Percentiles rank a stretch among this genome's conserved stretches.
Evolutionary conservation across 164 flowering plant species (phyloP).

Genomic region (Stephania cephalantha): DNA sequence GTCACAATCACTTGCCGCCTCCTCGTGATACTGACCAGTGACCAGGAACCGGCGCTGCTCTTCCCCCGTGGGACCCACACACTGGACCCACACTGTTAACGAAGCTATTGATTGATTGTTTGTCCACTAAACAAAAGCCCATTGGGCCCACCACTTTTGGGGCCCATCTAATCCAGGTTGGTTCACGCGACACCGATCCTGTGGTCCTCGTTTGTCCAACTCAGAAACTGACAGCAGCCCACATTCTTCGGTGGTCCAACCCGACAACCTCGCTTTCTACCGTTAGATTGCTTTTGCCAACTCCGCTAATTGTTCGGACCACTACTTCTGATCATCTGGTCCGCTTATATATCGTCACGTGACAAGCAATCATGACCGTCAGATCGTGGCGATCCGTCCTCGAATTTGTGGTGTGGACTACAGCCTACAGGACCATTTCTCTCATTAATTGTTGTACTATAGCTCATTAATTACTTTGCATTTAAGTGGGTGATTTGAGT

Average conservation of each 20-base stretch:
- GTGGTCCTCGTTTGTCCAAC: neutral
- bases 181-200: neutral
- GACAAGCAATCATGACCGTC: neutral
- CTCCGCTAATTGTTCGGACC: neutral
- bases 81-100: neutral
- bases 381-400: neutral
- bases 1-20: neutral
- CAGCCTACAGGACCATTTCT: too few species aligned
- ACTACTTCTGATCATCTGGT: neutral
- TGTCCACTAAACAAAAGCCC: neutral
- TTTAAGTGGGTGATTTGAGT: neutral
- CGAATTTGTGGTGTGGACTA: neutral
- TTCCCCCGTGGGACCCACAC: neutral
- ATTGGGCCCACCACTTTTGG: neutral
- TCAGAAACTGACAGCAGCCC: neutral
- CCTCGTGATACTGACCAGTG: neutral
- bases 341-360: neutral
- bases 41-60: neutral
- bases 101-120: too few species aligned
- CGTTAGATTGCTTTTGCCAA: neutral
- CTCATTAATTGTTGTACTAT: neutral
- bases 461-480: neutral
- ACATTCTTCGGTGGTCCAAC: neutral
- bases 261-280: neutral
- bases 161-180: neutral